Base-by-base conservation (phyloP, 2,329 filamentous ascomycete species). In the Paraconiothyrium brasiliense region DNA sequence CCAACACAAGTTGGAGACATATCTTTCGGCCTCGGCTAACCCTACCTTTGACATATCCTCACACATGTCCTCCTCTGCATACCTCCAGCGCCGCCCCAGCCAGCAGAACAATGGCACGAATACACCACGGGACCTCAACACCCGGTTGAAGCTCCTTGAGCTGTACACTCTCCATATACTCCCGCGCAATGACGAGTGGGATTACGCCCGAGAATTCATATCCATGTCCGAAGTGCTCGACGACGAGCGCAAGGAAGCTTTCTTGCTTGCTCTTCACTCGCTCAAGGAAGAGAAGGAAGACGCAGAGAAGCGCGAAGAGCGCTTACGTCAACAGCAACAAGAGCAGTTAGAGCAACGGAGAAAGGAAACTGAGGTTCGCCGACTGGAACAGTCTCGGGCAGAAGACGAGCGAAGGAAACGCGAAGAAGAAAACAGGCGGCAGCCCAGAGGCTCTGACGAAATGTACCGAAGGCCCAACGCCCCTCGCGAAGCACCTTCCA, bases 81-180 rank as follows among this genome's bases (percentile, higher is more conserved):
- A 77, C 58, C 62, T 73, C 16, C 72, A 78, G 57, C 70, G 73
- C 47, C 71, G 73, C 39, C 71, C 69, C 7, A 73, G 70, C 59
- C 71, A 72, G 50, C 72, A 71, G 47, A 73, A 75, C 69, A 87
- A 86, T 62, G 92, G 92, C 61, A 89, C 93, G 44, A 89, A 93
- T 74, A 96, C 93, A 0, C 93, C 93, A 0, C 89, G 92, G 64
- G 93, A 97, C 74, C 86, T 97, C 39, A 90, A 92, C 68, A 89
- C 92, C 4, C 87, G 93, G 49, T 89, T 97, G 66, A 97, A 96
- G 81, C 92, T 99, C 46, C 87, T 99, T 54, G 95, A 99, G 80
- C 85, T 99, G 9, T 99, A 97, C 78, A 96, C 93, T 1, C 85
- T 99, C 4, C 95, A 99, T 75, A 92, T 98, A 8, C 87, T 99